A percentile compares a stretch with the other conserved stretches of the same genome.
Evolutionary conservation across 805 yeast species (phyloP).

Genomic region (Wickerhamiella hasegawae): DNA sequence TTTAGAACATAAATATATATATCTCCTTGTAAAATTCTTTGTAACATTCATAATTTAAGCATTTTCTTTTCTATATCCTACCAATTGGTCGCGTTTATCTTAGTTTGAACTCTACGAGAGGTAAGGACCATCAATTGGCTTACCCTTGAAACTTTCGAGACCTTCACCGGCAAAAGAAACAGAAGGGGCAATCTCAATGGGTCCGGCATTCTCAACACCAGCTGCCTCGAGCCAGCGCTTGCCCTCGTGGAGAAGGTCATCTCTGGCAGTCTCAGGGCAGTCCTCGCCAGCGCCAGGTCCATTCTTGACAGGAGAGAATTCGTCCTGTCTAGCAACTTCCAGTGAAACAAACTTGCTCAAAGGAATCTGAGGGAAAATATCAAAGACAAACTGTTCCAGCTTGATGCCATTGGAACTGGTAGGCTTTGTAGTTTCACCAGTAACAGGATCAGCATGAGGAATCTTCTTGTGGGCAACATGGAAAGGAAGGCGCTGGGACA

Average conservation of each 20-base stretch:
- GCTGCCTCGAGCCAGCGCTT: conserved; percentile 54
- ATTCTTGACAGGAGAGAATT: conserved; percentile 89
- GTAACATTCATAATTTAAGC: too few relatives aligned
- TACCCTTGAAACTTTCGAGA: conserved; percentile 38
- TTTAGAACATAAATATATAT: too few relatives aligned
- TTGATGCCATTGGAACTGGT: conserved; percentile 75
- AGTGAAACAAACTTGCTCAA: conserved; percentile 68
- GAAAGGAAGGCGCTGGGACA: conserved; percentile 58
- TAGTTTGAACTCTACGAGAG: neutral
- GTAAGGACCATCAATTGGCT: conserved; percentile 11
- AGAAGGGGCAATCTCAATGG: conserved; percentile 62
- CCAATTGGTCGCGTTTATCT: neutral
- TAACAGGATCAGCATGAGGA: conserved; percentile 33
- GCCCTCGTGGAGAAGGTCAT: conserved; percentile 47
- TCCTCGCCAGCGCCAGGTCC: conserved; percentile 72
- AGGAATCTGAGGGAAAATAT: conserved; percentile 71
- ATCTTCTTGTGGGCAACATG: conserved; percentile 91
- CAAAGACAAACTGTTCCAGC: conserved; percentile 92
- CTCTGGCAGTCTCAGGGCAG: conserved; percentile 68
- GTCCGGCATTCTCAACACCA: conserved; percentile 42
- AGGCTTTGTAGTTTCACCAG: conserved; percentile 43
- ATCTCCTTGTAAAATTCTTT: too few relatives aligned
- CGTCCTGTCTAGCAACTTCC: conserved; percentile 73
- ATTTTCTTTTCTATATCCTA: neutral
- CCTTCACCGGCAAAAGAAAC: conserved; percentile 67